Base-by-base conservation (phyloP, 2,329 filamentous ascomycete species). In the Leptographium wingfieldii region DNA sequence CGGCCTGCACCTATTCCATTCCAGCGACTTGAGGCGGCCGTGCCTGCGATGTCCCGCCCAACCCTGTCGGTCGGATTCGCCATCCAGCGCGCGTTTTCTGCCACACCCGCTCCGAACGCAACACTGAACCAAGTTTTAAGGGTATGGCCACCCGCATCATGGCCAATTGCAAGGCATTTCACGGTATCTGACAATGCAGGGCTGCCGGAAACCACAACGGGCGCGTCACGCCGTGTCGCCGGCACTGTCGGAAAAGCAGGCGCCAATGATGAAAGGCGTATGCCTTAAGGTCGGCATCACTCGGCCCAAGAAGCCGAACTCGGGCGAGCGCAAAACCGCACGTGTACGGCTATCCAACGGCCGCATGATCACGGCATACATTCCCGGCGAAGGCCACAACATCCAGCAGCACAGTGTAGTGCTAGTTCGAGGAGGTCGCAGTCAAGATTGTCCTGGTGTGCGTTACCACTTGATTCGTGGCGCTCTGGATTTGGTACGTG, bases 351-450 rank as follows among this genome's bases (percentile, higher is more conserved):
- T 99, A 71, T 94, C 88, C 62, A 92, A 84, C 64, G 94, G 94
- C 59, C 90, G 85, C 70, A 82, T 95, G 61, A 80, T 99, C 64
- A 96, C 90, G 61, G 90, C 89, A 31, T 97, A 96, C 77, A 96
- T 99, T 69, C 91, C 92, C 40, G 94, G 94, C 58, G 92, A 97
- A 82, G 92, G 94, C 56, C 94, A 99, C 76, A 99, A 97, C 74
- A 92, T 97, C 66, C 92, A 97, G 80, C 94, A 97, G 80, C 95
- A 99, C 79, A 95, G 88, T 68, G 94, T 99, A 55, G 94, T 99
- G 60, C 79, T 97, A 66, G 92, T 99, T n/a, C 81, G 94, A 66
- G 94, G 94, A 61, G 94, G 94, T 2, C 81, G 94, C 71, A 85
- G 84, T 65, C 94, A 97, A 81, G 94, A 99, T 85, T 99, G 94